A percentile compares a stretch with the other conserved stretches of the same genome.
Conservation (phyloP, 257 asterid species). For the Schizonepeta tenuifolia region DNA sequence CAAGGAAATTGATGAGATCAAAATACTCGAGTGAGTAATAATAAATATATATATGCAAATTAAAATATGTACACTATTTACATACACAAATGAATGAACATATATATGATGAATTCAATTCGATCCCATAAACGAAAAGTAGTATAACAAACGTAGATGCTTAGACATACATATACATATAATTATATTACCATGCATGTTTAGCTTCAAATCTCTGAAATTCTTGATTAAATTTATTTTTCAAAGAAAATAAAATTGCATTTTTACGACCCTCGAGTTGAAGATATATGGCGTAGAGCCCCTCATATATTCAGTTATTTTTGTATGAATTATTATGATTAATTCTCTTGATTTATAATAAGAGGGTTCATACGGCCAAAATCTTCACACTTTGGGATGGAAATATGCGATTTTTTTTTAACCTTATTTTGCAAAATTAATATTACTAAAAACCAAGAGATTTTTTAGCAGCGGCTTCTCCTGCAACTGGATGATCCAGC, state of each 20-base stretch:
- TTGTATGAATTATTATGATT: background rate
- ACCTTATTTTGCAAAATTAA: slow-evolving; percentile 27
- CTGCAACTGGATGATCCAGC: slow-evolving; percentile 70
- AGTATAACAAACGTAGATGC: slow-evolving; percentile 26
- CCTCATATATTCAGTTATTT: slow-evolving; percentile 25
- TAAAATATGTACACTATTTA: slow-evolving; percentile 1
- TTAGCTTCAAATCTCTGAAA: slow-evolving; percentile 17
- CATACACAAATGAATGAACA: background rate
- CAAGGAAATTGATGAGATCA: background rate
- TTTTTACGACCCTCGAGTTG: slow-evolving; percentile 36
- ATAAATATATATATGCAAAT: background rate
- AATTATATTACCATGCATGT: background rate
- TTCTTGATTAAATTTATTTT: slow-evolving; percentile 24
- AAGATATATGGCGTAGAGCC: slow-evolving; percentile 34
- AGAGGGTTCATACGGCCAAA: slow-evolving; percentile 37
- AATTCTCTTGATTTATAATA: slow-evolving; percentile 12
- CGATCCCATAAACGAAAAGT: slow-evolving; percentile 23
- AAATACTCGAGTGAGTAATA: background rate
- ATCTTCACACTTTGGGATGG: slow-evolving; percentile 34
- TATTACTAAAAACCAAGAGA: slow-evolving; percentile 54
- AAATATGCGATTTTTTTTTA: slow-evolving; percentile 23
- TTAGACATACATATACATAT: slow-evolving; percentile 22
- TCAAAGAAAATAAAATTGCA: slow-evolving; percentile 25
- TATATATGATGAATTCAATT: slow-evolving; percentile 17
- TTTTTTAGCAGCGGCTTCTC: slow-evolving; percentile 56